Base-by-base conservation (phyloP, 495 filamentous ascomycete species). In the Sordaria brevicollis region DNA sequence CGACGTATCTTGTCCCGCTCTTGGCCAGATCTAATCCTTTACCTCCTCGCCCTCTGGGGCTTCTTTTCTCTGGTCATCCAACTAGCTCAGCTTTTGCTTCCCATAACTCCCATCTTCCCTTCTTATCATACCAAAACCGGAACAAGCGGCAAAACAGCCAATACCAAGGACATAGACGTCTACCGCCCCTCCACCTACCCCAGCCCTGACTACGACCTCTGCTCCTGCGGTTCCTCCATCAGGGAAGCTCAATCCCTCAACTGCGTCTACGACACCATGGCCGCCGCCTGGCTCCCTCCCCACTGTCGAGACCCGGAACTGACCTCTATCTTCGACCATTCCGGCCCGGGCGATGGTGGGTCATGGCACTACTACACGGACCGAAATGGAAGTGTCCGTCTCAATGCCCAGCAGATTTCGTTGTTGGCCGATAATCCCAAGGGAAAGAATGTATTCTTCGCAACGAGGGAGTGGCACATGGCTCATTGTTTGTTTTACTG, bases 401-500 rank as follows among this genome's bases (percentile, higher is more conserved):
- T 70, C 25, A 15, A 7, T 36, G 11, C 62, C 57, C 11, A 65
- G 13, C 17, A 68, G 43, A 62, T 62, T 13, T 31, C 49, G 5
- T 3, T 35, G 3, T 19, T 35, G 8, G 65, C 35, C 1, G 36
- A 29, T n/a, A 25, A 57, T 0, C 5, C 25, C 2, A 68, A 43
- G 9, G 11, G 31, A 1, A 19, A 29, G 5, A 57, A 17, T 11
- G 33, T 35, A 6, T 74, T 74, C 25, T 74, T 49, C 57, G 70
- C 70, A 17, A 25, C 70, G 3, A 57, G 72, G 8, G 19, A 31
- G 9, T 74, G 68, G 62, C 72, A 74, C 25, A 17, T 74, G 1
- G 67, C 33, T 4, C 72, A 71, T 33, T 74, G 72, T 31, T 19
- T 74, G 5, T 71, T 71, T 49, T 74, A 74, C 72, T 74, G 72